A percentile compares a stretch with the other conserved stretches of the same genome.
phyloP scores from a whole-genome alignment of 805 yeast genomes.

The Isabelozyma heimii region DNA sequence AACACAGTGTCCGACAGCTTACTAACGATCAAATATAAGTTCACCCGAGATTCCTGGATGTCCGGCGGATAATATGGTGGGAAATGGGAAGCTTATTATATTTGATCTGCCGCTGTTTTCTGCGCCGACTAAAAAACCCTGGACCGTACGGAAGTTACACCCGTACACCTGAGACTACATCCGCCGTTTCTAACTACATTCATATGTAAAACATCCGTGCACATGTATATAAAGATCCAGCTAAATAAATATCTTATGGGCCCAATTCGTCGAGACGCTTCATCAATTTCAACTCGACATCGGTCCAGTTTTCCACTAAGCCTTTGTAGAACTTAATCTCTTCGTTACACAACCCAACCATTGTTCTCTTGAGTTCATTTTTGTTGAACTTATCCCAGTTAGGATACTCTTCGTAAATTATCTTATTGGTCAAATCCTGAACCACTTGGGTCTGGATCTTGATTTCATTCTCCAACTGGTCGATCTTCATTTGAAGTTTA shows the following conservation, averaged over 20 bases:
- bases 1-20: no score
- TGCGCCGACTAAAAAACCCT: no score
- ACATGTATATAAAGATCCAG: not conserved
- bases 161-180: not conserved
- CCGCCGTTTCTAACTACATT: no score
- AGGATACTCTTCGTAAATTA: conserved; percentile 50
- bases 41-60: not conserved
- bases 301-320: conserved; percentile 69
- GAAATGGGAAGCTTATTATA: not conserved
- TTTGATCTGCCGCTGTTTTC: no score
- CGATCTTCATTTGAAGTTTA: conserved; percentile 40
- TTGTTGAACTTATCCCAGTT: conserved; percentile 80
- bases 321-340: conserved; percentile 72
- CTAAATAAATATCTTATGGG: not conserved
- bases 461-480: conserved; percentile 45
- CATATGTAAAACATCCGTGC: not conserved
- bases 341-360: conserved; percentile 70
- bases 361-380: conserved; percentile 67
- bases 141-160: not conserved
- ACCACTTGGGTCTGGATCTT: conserved; percentile 42
- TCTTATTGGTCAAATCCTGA: conserved; percentile 43
- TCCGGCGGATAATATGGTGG: not conserved
- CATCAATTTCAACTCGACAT: conserved; percentile 39
- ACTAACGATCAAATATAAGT: no score
- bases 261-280: conserved; percentile 23